These are phyloP conservation scores for Camelina laxa DNA, from an alignment of 345 rosid genomes.

Conservation along the genomic window DNA sequence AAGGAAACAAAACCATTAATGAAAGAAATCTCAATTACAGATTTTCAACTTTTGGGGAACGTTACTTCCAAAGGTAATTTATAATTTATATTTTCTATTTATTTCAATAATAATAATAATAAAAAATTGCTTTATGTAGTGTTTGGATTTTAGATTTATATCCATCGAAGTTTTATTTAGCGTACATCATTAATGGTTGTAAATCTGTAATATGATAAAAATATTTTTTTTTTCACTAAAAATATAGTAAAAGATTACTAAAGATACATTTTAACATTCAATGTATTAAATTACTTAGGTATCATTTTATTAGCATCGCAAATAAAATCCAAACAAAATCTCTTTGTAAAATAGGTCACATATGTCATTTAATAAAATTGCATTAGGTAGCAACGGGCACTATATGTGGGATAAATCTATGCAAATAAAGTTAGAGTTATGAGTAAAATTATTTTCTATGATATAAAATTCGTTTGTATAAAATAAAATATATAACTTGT, in stretches of 20 bases:
- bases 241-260: not conserved
- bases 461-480: no score
- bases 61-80: slow-evolving; percentile 19
- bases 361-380: not conserved
- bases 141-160: not conserved
- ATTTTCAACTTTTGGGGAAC: slow-evolving; percentile 14
- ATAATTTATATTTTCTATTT: not conserved
- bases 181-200: not conserved
- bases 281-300: not conserved
- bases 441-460: no score
- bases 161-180: not conserved
- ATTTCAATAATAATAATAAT: not conserved
- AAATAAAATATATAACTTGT: no score
- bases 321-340: not conserved
- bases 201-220: not conserved
- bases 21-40: slow-evolving; percentile 33
- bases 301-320: not conserved
- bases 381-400: no score
- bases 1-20: slow-evolving; percentile 32
- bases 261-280: not conserved
- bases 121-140: not conserved
- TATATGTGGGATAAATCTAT: no score
- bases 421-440: no score
- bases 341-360: not conserved
- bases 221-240: not conserved